phyloP scores from a whole-genome alignment of 164 flowering plant genomes.

The Aristolochia californica region DNA sequence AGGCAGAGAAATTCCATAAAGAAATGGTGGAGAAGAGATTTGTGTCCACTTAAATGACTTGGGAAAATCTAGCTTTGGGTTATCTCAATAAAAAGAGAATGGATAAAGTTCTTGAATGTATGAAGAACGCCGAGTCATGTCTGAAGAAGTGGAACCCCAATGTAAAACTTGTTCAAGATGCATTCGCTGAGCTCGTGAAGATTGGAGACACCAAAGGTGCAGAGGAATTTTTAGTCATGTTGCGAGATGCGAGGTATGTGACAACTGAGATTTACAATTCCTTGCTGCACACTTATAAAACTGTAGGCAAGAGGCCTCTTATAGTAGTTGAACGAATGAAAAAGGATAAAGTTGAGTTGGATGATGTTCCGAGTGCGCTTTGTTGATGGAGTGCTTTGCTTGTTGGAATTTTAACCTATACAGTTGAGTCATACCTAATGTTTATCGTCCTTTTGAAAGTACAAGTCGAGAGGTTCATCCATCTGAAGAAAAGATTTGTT shows the following conservation, averaged over 20 bases:
- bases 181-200: conserved; percentile 38
- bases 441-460: too few species aligned
- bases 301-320: conserved; percentile 79
- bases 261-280: conserved; percentile 61
- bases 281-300: conserved; percentile 55
- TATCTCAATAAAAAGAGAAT: conserved; percentile 36
- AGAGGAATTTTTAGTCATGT: conserved; percentile 43
- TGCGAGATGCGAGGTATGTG: conserved; percentile 54
- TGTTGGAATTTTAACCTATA: too few species aligned
- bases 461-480: too few species aligned
- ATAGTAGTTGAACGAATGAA: conserved; percentile 74
- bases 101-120: conserved; percentile 41
- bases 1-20: conserved; percentile 46
- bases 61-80: conserved; percentile 81
- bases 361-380: conserved; percentile 39
- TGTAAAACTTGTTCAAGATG: conserved; percentile 28
- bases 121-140: conserved; percentile 52
- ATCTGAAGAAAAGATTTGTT: too few species aligned
- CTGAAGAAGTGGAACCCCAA: conserved; percentile 65
- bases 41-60: conserved; percentile 55
- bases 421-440: too few species aligned
- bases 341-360: conserved; percentile 49
- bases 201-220: conserved; percentile 46
- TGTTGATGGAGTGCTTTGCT: conserved; percentile 4
- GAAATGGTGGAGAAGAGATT: conserved; percentile 41